Conservation (phyloP, 345 rosid species). For the Sisymbrium irio region DNA sequence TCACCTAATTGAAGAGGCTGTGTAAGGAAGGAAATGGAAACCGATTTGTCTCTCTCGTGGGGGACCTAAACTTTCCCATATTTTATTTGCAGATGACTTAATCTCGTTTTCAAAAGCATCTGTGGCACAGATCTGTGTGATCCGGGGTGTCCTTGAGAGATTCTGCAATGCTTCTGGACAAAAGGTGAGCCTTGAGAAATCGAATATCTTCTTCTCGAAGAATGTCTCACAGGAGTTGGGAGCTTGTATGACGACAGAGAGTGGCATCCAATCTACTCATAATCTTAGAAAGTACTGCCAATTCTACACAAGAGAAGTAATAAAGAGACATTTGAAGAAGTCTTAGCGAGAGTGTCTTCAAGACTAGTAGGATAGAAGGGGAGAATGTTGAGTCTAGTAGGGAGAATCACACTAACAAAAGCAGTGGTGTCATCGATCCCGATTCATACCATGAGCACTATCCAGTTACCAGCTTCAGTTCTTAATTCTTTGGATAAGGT, state of each 20-base stretch:
- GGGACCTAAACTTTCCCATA: neutral
- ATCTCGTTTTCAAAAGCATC: neutral
- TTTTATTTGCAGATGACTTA: neutral
- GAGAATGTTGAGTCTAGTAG: neutral
- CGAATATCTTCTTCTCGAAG: neutral
- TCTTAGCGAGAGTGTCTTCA: neutral
- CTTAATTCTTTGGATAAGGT: neutral
- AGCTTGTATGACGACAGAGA: neutral
- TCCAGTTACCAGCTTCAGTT: neutral
- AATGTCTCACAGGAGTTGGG: neutral
- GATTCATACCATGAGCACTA: neutral
- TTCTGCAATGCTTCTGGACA: neutral
- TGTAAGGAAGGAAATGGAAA: neutral
- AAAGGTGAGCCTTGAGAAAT: neutral
- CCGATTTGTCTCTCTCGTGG: neutral
- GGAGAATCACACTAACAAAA: neutral
- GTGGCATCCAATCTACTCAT: neutral
- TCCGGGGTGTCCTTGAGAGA: neutral
- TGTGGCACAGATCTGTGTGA: neutral
- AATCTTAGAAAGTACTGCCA: neutral
- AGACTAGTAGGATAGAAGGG: neutral
- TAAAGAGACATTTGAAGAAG: neutral
- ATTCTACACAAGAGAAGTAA: neutral
- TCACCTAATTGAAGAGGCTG: too few species aligned
- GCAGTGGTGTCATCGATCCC: neutral